Conservation (phyloP, 306 rosid species). For the Prunus salicina region DNA sequence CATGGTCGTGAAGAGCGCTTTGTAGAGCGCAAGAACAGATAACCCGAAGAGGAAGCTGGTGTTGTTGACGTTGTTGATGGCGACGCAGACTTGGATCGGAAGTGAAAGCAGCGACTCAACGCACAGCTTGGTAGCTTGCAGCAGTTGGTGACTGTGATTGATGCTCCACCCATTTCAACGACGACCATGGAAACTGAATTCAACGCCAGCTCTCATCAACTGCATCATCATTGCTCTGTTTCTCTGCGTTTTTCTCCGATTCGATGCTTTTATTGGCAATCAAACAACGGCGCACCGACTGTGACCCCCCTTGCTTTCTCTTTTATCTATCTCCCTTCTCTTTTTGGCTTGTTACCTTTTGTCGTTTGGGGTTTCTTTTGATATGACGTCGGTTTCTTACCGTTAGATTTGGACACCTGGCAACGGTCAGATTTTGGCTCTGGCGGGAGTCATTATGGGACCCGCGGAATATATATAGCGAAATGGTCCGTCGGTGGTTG, state of each 20-base stretch:
- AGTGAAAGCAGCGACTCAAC: constrained; percentile 64
- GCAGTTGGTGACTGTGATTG: constrained; percentile 35
- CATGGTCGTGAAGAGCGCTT: constrained; percentile 60
- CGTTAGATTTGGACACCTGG: constrained; percentile 11
- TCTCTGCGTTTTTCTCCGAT: neutral
- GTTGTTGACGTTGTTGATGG: constrained; percentile 19
- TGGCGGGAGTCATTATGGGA: neutral
- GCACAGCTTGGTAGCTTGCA: constrained; percentile 32
- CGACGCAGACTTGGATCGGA: constrained; percentile 64
- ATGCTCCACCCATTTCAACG: constrained; percentile 51
- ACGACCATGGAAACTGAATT: constrained; percentile 25
- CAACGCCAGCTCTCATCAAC: constrained; percentile 28
- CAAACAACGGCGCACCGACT: constrained; percentile 44
- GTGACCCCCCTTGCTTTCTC: neutral
- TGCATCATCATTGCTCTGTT: constrained; percentile 27
- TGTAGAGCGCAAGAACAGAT: constrained; percentile 21
- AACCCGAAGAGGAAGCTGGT: constrained; percentile 13
- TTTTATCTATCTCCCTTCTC: neutral
- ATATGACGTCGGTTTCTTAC: constrained; percentile 6
- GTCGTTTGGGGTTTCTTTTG: constrained; percentile 1
- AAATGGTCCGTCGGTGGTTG: neutral
- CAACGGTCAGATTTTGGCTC: constrained; percentile 6
- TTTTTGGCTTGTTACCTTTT: constrained; percentile 3
- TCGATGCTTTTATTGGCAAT: constrained; percentile 58
- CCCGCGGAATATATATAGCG: neutral